phyloP scores from a whole-genome alignment of 257 asterid genomes.

The Solanum tacnaense region DNA sequence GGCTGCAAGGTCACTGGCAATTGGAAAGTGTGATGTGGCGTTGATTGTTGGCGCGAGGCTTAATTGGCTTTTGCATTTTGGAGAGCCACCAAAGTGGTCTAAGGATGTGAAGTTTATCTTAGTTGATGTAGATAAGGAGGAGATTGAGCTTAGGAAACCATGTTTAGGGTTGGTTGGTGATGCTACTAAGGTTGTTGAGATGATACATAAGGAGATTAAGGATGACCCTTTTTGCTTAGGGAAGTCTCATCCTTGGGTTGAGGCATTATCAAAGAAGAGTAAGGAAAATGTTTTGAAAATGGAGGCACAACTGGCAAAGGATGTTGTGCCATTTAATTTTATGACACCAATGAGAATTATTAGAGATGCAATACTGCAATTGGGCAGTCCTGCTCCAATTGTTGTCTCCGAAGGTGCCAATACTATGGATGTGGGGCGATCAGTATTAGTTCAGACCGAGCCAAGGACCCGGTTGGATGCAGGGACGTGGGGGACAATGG shows the following conservation, averaged over 20 bases:
- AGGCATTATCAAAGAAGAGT: conserved; percentile 45
- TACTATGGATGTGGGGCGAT: conserved; percentile 84
- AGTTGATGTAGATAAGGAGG: conserved; percentile 60
- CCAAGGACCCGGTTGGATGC: conserved; percentile 95
- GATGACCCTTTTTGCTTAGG: conserved; percentile 81
- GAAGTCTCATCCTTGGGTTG: conserved; percentile 77
- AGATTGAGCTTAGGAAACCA: conserved; percentile 68
- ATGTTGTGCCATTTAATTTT: conserved; percentile 80
- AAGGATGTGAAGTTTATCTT: conserved; percentile 71
- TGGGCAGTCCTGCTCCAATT: conserved; percentile 72
- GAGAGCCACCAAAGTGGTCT: conserved; percentile 90
- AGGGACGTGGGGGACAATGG: conserved; percentile 99
- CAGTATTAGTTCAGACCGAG: conserved; percentile 78
- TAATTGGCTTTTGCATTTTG: conserved; percentile 86
- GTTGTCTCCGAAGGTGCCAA: conserved; percentile 90
- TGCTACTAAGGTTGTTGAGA: conserved; percentile 63
- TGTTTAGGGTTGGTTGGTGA: conserved; percentile 70
- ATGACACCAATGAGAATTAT: conserved; percentile 87
- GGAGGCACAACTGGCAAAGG: conserved; percentile 71
- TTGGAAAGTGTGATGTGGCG: conserved; percentile 83
- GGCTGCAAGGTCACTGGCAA: conserved; percentile 79
- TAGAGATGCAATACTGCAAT: conserved; percentile 58
- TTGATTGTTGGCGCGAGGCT: conserved; percentile 83
- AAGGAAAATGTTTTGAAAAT: conserved; percentile 73
- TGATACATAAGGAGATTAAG: conserved; percentile 58